A percentile compares a stretch with the other conserved stretches of the same genome.
These are phyloP conservation scores for Diaporthe amygdali DNA, from an alignment of 2,329 filamentous ascomycete genomes.

Conservation along the genomic window DNA sequence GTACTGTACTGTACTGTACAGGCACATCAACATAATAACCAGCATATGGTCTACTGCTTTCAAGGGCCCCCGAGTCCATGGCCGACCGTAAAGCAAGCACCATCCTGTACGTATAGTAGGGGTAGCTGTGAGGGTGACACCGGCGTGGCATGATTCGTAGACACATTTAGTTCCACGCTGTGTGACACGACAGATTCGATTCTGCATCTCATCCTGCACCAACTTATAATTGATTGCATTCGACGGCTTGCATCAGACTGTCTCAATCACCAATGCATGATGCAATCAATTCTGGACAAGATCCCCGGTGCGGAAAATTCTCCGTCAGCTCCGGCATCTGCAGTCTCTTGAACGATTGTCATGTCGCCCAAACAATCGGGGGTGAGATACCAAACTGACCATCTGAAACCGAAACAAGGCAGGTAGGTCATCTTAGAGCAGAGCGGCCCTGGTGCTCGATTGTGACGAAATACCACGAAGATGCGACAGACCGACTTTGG, in stretches of 20 bases:
- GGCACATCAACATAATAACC: too few species aligned
- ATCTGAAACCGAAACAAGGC: neutral
- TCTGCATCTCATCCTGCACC: constrained; percentile 6
- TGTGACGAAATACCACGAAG: neutral
- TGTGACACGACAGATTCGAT: constrained; percentile 14
- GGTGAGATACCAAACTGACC: neutral
- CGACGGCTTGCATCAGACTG: neutral
- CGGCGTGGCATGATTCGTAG: neutral
- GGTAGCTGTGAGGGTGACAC: neutral
- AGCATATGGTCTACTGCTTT: too few species aligned
- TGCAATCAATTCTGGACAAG: neutral
- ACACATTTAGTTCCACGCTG: neutral
- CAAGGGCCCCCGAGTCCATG: neutral
- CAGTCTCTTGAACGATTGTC: neutral
- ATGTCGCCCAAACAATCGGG: neutral
- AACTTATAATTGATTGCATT: neutral
- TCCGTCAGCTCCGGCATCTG: neutral
- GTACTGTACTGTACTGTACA: too few species aligned
- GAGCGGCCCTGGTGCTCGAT: neutral
- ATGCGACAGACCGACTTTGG: neutral
- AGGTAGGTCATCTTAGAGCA: neutral
- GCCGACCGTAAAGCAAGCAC: neutral
- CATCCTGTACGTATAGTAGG: neutral
- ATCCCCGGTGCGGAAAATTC: neutral
- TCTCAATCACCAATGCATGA: constrained; percentile 4